These are phyloP conservation scores for Clonostachys chloroleuca DNA, from an alignment of 2,329 filamentous ascomycete genomes.

Conservation along the genomic window DNA sequence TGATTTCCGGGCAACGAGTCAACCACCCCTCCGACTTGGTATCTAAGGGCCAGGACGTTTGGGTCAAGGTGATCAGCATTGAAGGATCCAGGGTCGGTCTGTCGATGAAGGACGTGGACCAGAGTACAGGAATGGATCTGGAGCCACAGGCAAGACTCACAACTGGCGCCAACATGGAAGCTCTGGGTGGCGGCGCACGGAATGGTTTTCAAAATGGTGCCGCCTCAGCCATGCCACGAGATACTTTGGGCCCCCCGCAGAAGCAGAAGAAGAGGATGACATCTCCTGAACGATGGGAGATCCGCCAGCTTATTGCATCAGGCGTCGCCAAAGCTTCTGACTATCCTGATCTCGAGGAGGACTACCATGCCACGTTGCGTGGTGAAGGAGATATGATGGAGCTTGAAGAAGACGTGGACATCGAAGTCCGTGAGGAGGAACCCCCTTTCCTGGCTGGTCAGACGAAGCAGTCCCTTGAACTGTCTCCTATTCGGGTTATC, in stretches of 20 bases:
- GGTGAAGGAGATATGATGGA: conserved; percentile 82
- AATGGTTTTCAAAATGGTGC: conserved; percentile 44
- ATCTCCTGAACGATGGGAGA: conserved; percentile 96
- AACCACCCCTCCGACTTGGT: conserved; percentile 90
- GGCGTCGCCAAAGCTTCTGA: conserved; percentile 90
- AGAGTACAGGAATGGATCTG: conserved; percentile 79
- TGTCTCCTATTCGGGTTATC: conserved; percentile 93
- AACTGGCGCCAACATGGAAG: conserved; percentile 87
- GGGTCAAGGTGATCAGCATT: conserved; percentile 88
- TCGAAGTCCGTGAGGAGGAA: conserved; percentile 93
- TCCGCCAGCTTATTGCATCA: conserved; percentile 91
- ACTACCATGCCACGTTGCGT: conserved; percentile 82
- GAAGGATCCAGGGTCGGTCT: conserved; percentile 78
- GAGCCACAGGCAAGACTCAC: conserved; percentile 73
- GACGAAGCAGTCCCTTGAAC: conserved; percentile 90
- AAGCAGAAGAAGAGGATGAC: conserved; percentile 88
- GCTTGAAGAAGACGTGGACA: conserved; percentile 94
- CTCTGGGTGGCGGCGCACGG: conserved; percentile 61
- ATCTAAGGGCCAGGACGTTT: conserved; percentile 74
- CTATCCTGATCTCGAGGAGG: conserved; percentile 91
- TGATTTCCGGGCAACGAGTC: conserved; percentile 79
- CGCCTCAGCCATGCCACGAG: conserved; percentile 18
- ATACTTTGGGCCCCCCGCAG: conserved; percentile 37
- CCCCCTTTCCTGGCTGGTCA: conserved; percentile 94
- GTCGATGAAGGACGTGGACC: conserved; percentile 97